Evolutionary conservation across 2,329 filamentous ascomycete species (phyloP), one percentile per base, ranked within the genome.

Genomic region (Rutstroemia sp.): DNA sequence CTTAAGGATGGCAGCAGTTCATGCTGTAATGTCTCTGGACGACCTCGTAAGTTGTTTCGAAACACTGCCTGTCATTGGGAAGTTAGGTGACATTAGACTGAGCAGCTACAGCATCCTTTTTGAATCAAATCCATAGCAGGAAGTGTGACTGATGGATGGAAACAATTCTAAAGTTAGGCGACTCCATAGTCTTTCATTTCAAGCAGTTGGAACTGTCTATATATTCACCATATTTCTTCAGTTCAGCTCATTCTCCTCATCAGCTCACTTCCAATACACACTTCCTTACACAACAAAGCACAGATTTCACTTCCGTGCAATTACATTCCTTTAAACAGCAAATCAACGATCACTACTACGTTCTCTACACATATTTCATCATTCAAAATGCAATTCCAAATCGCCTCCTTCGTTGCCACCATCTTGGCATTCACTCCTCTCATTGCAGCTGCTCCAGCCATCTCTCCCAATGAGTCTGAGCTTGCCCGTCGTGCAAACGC

Each of bases 401-500:
- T 45, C 25, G 23, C 25, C 10, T 25, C 19, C 37, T 7, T 55
- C 27, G 7, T 27, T n/a, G 38, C 46, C 17, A 5, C 19, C 14
- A 17, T 50, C 46, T 42, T 55, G 52, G 25, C 52, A 17, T 55
- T 55, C 10, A 17, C 52, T 23, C 37, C 52, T 12, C 46, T 55
- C 46, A 55, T 55, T 17, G 30, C 46, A 6, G 46, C 52, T n/a
- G 46, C 52, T 42, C 51, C 51, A 7, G 51, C 41, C n/a, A n/a
- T 50, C 12, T 55, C 52, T 7, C 45, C 46, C 19, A 55, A 50
- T 7, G 37, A 55, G 45, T n/a, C 37, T 14, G 45, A 50, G 37
- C 46, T 55, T 25, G 45, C 41, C 14, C 45, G 52, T 12, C 52
- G 52, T 21, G 14, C n/a, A 39, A 50, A 50, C 73, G 67, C 68